Conservation (phyloP, 2,329 filamentous ascomycete species). For the Colletotrichum filicis region DNA sequence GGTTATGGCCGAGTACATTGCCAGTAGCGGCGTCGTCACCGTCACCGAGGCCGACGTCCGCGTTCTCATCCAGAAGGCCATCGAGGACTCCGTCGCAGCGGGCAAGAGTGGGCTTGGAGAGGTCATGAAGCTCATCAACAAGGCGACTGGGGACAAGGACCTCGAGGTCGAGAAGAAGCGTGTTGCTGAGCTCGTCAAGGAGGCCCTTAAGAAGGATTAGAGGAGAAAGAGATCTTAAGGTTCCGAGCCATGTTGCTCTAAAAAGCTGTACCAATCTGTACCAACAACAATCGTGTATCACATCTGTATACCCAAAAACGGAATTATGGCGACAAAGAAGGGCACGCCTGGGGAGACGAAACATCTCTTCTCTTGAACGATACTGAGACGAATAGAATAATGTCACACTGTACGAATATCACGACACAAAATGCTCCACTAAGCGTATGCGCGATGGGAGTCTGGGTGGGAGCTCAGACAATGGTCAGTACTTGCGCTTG, state of each 20-base stretch:
- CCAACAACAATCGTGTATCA: not conserved
- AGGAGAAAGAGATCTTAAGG: not conserved
- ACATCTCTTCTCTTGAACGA: not conserved
- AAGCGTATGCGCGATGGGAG: not conserved
- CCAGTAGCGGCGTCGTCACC: conserved; percentile 67
- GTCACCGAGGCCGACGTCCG: conserved; percentile 69
- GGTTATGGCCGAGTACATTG: conserved; percentile 74
- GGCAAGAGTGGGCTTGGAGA: conserved; percentile 67
- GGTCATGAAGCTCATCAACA: conserved; percentile 71
- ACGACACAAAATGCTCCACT: not conserved
- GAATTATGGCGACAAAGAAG: too few relatives aligned
- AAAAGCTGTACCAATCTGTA: conserved; percentile 20
- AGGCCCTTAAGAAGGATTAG: conserved; percentile 42
- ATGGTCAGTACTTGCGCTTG: not conserved
- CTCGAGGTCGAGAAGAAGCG: conserved; percentile 74
- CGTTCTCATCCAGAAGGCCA: conserved; percentile 59
- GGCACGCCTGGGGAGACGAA: not conserved
- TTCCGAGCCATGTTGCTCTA: not conserved
- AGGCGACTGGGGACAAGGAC: conserved; percentile 69
- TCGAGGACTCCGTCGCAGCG: conserved; percentile 61
- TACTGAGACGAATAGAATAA: not conserved
- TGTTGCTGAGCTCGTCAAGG: conserved; percentile 71
- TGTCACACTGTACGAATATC: not conserved
- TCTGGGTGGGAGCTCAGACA: not conserved
- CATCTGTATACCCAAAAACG: not conserved